Base-by-base conservation (phyloP, 495 filamentous ascomycete genomes). In the Aspergillus indologenus region DNA sequence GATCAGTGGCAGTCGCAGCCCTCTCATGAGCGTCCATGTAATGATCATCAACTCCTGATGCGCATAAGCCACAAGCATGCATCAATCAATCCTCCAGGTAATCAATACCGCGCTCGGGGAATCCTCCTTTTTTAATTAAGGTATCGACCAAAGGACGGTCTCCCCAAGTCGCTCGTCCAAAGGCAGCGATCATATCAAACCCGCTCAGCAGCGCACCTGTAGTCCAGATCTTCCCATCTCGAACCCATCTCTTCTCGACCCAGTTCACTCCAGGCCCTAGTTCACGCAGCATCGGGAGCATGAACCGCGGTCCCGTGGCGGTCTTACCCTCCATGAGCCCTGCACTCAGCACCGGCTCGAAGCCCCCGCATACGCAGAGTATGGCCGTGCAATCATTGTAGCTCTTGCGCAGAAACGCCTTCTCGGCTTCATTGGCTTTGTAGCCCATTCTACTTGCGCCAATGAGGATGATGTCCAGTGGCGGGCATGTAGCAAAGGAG, bases 161-260 rank as follows among this genome's bases (percentile, higher is more conserved):
- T 4, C 48, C 48, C 48, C 48, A 51, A 2, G 17, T 31, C 3
- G 24, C 23, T 24, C 14, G 15, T 3, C 40, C 58, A 55, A 60
- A 60, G 0, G 58, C 51, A 20, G 52, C 61, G 53, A 68, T 66
- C 59, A 75, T 61, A 47, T 73, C 72, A 4, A 62, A 40, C 20
- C 72, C 72, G 29, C 69, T 71, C 46, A 70, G 45, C 59, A 75
- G 20, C 2, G 64, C 60, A 9, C 71, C 72, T 44, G 63, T 68
- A 15, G 62, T 70, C 67, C 69, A 70, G 48, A 70, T 42, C 63
- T 71, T 66, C 15, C 63, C 67, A 57, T 69, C 67, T 2, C 49
- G 42, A 21, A 63, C 67, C 58, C 61, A 71, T 14, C 67, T 55
- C 57, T 68, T 71, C 54, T 66, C 61, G 12, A 70, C 60, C 69